These are phyloP conservation scores for Tausonia pullulans DNA, from an alignment of 1,284 basidiomycete genomes.

Conservation along the genomic window DNA sequence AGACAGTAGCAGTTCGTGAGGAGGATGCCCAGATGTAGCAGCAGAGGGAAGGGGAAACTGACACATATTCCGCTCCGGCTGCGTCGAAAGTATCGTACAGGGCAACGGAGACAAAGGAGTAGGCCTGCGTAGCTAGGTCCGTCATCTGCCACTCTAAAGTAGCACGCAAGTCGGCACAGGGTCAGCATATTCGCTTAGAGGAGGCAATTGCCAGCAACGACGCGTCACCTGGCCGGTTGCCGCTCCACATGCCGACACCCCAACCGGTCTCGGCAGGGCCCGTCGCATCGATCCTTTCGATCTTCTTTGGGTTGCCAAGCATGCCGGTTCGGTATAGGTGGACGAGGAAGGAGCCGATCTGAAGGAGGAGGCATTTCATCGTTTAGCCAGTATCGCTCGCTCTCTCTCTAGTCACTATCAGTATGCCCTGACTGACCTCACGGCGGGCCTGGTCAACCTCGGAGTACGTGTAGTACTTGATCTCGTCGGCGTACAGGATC, in stretches of 20 bases:
- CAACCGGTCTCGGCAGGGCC: constrained; percentile 31
- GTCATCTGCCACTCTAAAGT: constrained; percentile 76
- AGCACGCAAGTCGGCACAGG: constrained; percentile 11
- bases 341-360: constrained; percentile 11
- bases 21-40: too few relatives aligned
- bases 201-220: neutral
- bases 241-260: constrained; percentile 37
- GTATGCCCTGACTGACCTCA: too few relatives aligned
- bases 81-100: constrained; percentile 86
- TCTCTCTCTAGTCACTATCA: too few relatives aligned
- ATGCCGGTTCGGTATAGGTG: constrained; percentile 24
- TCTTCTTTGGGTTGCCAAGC: constrained; percentile 24
- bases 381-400: too few relatives aligned
- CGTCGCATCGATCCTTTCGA: constrained; percentile 8
- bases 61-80: too few relatives aligned
- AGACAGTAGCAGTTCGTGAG: constrained; percentile 20
- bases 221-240: constrained; percentile 31
- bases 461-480: too few relatives aligned
- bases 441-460: too few relatives aligned
- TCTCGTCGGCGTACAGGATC: too few relatives aligned
- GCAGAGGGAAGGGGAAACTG: too few relatives aligned
- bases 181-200: neutral
- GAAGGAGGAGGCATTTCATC: neutral
- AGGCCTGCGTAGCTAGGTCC: constrained; percentile 66
- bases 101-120: constrained; percentile 67